Evolutionary conservation across 495 filamentous ascomycete genomes (phyloP), one percentile per base, ranked within the genome.

Genomic region (Aspergillus wentii): DNA sequence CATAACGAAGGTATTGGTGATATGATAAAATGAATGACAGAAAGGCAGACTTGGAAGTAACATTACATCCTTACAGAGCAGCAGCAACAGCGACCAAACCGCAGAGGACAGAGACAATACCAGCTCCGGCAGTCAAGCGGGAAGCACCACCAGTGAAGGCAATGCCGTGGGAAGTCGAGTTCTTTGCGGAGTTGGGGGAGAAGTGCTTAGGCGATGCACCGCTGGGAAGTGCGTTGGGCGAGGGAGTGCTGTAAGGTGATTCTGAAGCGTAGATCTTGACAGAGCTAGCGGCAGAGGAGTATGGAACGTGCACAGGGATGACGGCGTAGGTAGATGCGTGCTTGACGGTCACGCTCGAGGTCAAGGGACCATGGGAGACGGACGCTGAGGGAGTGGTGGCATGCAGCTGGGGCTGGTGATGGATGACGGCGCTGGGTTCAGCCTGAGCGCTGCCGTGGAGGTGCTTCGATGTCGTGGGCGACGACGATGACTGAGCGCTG

Each of bases 281-380:
- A 15, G 43, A 20, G 27, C 17, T 40, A 43, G 39, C 29, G 32
- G 30, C 34, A 17, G 42, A 48, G 0, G 52, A 41, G 28, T 35
- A 31, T n/a, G 63, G 59, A 0, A 67, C 55, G n/a, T 52, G 44
- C 4, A 67, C 57, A 3, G 61, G 52, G 37, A 67, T 56, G 55
- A 43, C 41, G 29, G 49, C 46, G 43, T 52, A 63, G 17, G 14
- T 18, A 8, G 14, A 20, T 6, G 33, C 36, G 9, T 20, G 21
- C 8, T 39, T 33, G 23, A 46, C 45, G 18, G 31, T 17, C 1
- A 17, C 5, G n/a, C 14, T 33, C 16, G 31, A 18, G 26, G 26
- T 29, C 5, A n/a, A 9, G 26, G 26, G 26, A 5, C 5, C 11
- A 13, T 29, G 26, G 14, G 11, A 5, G 22, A 10, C 22, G 10